A percentile compares a stretch with the other conserved stretches of the same genome.
These are phyloP conservation scores for Vitis hybrid DNA, from an alignment of 177 flowering plant genomes.

Conservation along the genomic window DNA sequence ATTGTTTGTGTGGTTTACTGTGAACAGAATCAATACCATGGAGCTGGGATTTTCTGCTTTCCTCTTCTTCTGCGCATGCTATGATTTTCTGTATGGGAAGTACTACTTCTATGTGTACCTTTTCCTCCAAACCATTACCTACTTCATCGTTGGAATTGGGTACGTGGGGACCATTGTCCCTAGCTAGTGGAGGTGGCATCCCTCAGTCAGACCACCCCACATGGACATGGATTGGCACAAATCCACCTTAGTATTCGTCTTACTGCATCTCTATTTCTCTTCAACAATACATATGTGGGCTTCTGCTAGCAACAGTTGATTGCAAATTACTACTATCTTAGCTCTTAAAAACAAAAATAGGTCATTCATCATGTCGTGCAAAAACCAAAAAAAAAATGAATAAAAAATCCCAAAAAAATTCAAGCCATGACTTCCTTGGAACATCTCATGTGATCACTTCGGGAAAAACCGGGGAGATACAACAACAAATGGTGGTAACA, in stretches of 20 bases:
- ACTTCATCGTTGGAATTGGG: constrained; percentile 58
- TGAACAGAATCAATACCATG: constrained; percentile 40
- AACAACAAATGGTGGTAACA: neutral
- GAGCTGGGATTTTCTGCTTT: constrained; percentile 66
- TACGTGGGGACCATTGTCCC: constrained; percentile 67
- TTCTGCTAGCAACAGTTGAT: constrained; percentile 4
- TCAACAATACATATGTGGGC: constrained; percentile 11
- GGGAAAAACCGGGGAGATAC: neutral
- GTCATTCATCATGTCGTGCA: constrained; percentile 13
- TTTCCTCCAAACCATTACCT: constrained; percentile 57
- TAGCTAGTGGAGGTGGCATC: constrained; percentile 1
- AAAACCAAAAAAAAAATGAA: too few species aligned
- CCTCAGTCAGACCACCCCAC: too few species aligned
- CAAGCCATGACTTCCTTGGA: neutral
- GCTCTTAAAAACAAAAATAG: constrained; percentile 8
- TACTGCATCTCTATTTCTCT: constrained; percentile 2
- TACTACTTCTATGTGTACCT: constrained; percentile 60
- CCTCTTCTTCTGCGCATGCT: constrained; percentile 62
- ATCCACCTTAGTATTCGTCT: constrained; percentile 7
- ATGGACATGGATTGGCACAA: neutral
- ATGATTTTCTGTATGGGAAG: constrained; percentile 62
- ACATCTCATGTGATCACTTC: neutral
- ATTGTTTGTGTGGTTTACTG: neutral
- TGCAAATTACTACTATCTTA: constrained; percentile 7
- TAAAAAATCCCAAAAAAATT: neutral